Percentiles rank a stretch among this genome's conserved stretches.
Evolutionary conservation across 768 basidiomycete genomes (phyloP).

Genomic region (Gymnopilus dilepis): DNA sequence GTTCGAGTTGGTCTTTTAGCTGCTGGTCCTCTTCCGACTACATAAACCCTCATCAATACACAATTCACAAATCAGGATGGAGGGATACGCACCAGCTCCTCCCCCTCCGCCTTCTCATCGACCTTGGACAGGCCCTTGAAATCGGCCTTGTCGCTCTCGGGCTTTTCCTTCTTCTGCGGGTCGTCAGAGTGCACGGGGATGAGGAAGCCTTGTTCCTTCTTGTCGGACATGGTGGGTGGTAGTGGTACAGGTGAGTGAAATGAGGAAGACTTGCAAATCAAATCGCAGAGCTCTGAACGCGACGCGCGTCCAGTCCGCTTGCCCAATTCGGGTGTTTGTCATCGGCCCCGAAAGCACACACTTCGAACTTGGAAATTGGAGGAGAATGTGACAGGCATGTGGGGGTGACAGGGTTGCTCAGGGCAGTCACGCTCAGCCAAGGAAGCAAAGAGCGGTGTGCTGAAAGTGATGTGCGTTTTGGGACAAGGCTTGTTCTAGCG

Average conservation of each 20-base stretch:
- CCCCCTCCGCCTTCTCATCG: conserved; percentile 51
- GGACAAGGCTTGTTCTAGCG: conserved; percentile 1
- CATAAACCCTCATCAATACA: conserved; percentile 11
- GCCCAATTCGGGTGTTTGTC: conserved; percentile 20
- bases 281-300: conserved; percentile 40
- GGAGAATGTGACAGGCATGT: too few species aligned
- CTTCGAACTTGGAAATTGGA: too few species aligned
- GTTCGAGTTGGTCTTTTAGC: conserved; percentile 92
- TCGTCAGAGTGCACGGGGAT: conserved; percentile 76
- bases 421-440: not conserved
- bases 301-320: conserved; percentile 54
- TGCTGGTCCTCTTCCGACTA: conserved; percentile 96
- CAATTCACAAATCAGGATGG: not conserved
- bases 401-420: not conserved
- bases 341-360: not conserved
- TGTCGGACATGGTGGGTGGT: conserved; percentile 56
- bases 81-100: conserved; percentile 75
- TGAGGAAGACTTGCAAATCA: too few species aligned
- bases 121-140: conserved; percentile 58
- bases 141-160: conserved; percentile 36
- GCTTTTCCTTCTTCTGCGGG: conserved; percentile 73
- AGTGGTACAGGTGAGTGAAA: conserved; percentile 13
- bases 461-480: not conserved
- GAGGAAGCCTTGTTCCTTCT: conserved; percentile 50
- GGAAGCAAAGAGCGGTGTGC: not conserved